Evolutionary conservation across 2,329 filamentous ascomycete genomes (phyloP), one percentile per base, ranked within the genome.

Genomic region (Cladosporium sp.): DNA sequence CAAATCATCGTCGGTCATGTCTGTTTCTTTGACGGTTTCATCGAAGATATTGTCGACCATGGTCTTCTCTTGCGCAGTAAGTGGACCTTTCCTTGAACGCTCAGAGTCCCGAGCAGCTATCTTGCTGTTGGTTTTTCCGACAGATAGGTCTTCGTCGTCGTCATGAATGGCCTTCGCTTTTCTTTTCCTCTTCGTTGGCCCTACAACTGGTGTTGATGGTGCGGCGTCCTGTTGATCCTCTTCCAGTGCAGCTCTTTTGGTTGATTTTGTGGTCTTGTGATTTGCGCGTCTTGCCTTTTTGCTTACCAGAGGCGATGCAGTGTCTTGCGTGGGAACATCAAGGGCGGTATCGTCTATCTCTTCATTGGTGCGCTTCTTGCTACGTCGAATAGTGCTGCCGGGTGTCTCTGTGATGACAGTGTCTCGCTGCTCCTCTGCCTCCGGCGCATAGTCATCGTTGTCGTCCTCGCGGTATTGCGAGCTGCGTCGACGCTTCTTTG

Each of bases 1-100:
- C 21, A 75, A 68, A 11, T 73, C 68, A 21, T 65, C 32, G 21
- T 70, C 68, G 21, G 38, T 64, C 24, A 73, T 57, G 28, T 68
- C 65, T 30, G 67, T 57, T 51, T 66, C 60, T 30, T 62, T 44
- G 58, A 71, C 38, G n/a, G 66, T 59, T 24, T 71, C 66, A 7
- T 69, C 61, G 60, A 75, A 74, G 10, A 76, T 65, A 2, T 67
- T 63, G 59, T 76, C 74, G 24, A 69, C 69, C 47, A 69, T 67
- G 3, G 65, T 69, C 62, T 73, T 74, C 59, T 76, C 74, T 18
- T 68, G 44, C 3, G 62, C 54, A 2, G 61, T 67, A 57, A 71
- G 70, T 4, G 58, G 21, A 1, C 70, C 70, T 47, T 60, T 65
- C 11, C 2, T 26, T 1, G 36, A 32, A n/a, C 30, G n/a, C 18